Conservation (phyloP, 805 yeast genomes). For the Myxozyma sirexii region DNA sequence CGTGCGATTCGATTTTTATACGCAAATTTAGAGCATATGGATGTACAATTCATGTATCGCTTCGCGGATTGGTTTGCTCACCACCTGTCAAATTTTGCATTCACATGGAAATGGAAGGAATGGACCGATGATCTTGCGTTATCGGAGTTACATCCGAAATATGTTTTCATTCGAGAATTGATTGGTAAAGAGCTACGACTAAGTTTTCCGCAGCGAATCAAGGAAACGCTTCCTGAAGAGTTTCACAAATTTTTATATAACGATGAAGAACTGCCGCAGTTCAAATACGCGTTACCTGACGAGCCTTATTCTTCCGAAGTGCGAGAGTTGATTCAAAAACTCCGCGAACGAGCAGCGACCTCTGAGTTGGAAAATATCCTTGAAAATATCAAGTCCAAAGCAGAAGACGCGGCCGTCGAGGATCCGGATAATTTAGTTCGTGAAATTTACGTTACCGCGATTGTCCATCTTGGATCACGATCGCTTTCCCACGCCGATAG, state of each 20-base stretch:
- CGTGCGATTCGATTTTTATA: conserved; percentile 85
- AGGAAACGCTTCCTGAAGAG: conserved; percentile 67
- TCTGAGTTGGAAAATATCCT: conserved; percentile 27
- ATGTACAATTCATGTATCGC: conserved; percentile 72
- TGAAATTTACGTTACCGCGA: conserved; percentile 65
- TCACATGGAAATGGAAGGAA: conserved; percentile 97
- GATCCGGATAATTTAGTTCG: conserved; percentile 40
- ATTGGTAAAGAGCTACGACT: conserved; percentile 82
- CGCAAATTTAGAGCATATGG: conserved; percentile 63
- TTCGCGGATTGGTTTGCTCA: conserved; percentile 89
- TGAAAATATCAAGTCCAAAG: conserved; percentile 31
- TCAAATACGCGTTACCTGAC: conserved; percentile 42
- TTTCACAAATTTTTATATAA: conserved; percentile 42
- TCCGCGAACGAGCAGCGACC: conserved; percentile 25
- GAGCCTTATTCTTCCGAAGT: conserved; percentile 24
- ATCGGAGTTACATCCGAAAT: conserved; percentile 66
- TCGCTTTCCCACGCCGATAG: conserved; percentile 77
- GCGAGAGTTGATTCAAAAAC: conserved; percentile 16
- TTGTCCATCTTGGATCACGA: conserved; percentile 83
- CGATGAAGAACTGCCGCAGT: conserved; percentile 36
- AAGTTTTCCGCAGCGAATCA: conserved; percentile 72
- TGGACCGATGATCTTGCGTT: conserved; percentile 63
- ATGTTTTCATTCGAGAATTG: conserved; percentile 72
- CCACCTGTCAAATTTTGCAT: conserved; percentile 90
- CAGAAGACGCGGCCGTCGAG: conserved; percentile 9